Base-by-base conservation (phyloP, 2,329 filamentous ascomycete species). In the Lasiodiplodia sp. region DNA sequence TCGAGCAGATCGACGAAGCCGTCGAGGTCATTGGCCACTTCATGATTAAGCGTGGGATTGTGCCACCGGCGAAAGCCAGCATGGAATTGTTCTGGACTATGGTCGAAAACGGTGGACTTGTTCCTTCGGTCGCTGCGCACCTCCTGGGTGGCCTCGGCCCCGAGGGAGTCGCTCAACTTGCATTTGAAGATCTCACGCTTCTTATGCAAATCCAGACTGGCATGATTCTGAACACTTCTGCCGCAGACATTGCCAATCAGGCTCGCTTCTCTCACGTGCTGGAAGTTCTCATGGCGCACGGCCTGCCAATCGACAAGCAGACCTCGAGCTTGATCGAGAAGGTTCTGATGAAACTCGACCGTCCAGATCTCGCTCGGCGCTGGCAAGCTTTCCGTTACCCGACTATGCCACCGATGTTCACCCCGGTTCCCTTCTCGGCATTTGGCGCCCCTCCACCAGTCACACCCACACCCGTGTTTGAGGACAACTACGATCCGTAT, bases 401-500 rank as follows among this genome's bases (percentile, higher is more conserved):
- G 81, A 75, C 78, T 71, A 75, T 77, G 66, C 73, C 80, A 80
- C 64, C 78, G 0, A 72, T 78, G 57, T 79, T 80, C 71, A 6
- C 53, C 8, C 67, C 63, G 21, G 82, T 86, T 12, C 88, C 47
- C 4, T 69, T 56, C 56, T 62, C 56, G 12, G n/a, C 25, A 10
- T 69, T 58, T 21, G 25, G 84, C 69, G 78, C 87, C 55, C 84
- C 87, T 1, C 80, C 80, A 21, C 76, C 80, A 38, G 85, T 87
- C 12, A 82, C 86, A 2, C 86, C 86, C 7, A 84, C 87, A 7
- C 85, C 89, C 4, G 87, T 87, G 66, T 90, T 88, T 69, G 92
- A 96, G 75, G 95, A 97, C 72, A 90, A 89, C 8, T 96, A 91
- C 75, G 96, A 99, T 76, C 96, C 96, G 1, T 97, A 98, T 77